Percentiles rank a stretch among this genome's conserved stretches.
Conservation (phyloP, 2,329 filamentous ascomycete genomes). For the Neoarthrinium moseri region DNA sequence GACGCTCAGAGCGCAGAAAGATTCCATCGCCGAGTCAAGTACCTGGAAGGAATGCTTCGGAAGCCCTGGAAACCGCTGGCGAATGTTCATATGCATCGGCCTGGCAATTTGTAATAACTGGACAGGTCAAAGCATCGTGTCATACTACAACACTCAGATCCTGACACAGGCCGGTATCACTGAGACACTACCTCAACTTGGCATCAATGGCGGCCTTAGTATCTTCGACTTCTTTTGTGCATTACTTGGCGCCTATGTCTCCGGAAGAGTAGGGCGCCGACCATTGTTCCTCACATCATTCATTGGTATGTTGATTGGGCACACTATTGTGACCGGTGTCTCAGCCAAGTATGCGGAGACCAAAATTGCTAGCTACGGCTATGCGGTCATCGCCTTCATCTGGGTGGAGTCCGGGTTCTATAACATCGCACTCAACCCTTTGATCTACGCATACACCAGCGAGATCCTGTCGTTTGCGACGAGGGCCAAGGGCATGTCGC, state of each 20-base stretch:
- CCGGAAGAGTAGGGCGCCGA: conserved; percentile 13
- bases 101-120: conserved; percentile 15
- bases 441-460: conserved; percentile 48
- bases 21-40: no score
- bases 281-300: conserved; percentile 14
- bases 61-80: no score
- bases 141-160: conserved; percentile 36
- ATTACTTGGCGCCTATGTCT: conserved; percentile 3
- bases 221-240: conserved; percentile 7
- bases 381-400: no score
- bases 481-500: no score
- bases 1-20: no score
- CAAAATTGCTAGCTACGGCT: no score
- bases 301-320: conserved; percentile 26
- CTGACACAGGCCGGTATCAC: conserved; percentile 29
- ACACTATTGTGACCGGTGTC: no score
- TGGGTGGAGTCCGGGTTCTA: no score
- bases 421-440: conserved; percentile 52
- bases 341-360: no score
- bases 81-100: conserved; percentile 47
- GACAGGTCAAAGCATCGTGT: conserved; percentile 21
- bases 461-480: conserved; percentile 56
- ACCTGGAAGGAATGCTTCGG: no score
- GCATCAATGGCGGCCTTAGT: conserved; percentile 29
- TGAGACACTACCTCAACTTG: conserved; percentile 25